These are phyloP conservation scores for Candida tibetensis DNA, from an alignment of 805 yeast species.

Conservation along the genomic window DNA sequence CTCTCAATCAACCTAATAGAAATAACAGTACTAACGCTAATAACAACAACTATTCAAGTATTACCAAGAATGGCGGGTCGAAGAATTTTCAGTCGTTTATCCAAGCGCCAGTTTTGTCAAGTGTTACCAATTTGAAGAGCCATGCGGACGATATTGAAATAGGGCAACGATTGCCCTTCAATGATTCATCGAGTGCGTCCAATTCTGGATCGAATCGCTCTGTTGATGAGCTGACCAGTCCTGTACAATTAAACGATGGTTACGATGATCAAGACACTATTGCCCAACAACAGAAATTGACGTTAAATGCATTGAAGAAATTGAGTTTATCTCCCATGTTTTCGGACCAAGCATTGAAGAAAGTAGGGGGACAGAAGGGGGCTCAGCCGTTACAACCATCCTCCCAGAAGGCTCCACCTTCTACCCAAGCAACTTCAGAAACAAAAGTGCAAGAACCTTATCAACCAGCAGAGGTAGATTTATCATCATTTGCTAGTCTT, in stretches of 20 bases:
- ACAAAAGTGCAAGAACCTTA: conserved; percentile 27
- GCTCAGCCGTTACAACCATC: too few relatives aligned
- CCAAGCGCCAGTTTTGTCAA: conserved; percentile 45
- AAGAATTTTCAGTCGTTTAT: conserved; percentile 44
- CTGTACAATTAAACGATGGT: conserved; percentile 13
- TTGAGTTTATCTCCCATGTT: conserved; percentile 42
- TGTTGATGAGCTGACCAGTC: conserved; percentile 2
- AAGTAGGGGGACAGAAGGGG: neutral
- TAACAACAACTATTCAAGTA: conserved; percentile 7
- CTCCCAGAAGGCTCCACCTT: neutral
- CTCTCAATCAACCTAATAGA: conserved; percentile 10
- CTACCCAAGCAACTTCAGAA: neutral
- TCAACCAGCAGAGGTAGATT: conserved; percentile 46
- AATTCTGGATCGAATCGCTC: conserved; percentile 2
- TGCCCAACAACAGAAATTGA: conserved; percentile 40
- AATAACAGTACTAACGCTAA: conserved; percentile 7
- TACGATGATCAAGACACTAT: conserved; percentile 35
- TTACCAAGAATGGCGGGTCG: conserved; percentile 6
- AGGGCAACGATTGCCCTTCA: conserved; percentile 42
- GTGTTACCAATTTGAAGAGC: conserved; percentile 30
- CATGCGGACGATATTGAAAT: conserved; percentile 32
- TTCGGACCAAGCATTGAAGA: conserved; percentile 19
- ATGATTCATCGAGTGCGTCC: conserved; percentile 13
- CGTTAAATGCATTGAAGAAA: conserved; percentile 43
- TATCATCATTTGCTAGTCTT: conserved; percentile 42